These are phyloP conservation scores for Myxozyma neotropica DNA, from an alignment of 805 yeast genomes.

Conservation along the genomic window DNA sequence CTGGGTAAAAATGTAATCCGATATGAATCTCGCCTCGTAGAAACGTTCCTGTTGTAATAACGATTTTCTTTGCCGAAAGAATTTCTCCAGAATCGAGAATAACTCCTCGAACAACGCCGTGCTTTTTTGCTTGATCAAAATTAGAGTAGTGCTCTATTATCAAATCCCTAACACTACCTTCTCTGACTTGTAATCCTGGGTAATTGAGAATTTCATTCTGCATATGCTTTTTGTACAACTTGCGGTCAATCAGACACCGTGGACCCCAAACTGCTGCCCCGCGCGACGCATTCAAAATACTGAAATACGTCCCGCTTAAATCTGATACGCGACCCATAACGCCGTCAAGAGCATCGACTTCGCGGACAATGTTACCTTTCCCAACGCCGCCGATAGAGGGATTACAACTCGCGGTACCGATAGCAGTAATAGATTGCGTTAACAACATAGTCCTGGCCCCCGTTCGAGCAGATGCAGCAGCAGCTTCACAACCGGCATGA, in stretches of 20 bases:
- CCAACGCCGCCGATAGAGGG: constrained; percentile 99
- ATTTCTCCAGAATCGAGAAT: constrained; percentile 68
- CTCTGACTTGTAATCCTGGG: constrained; percentile 58
- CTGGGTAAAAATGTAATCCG: constrained; percentile 76
- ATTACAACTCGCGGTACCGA: constrained; percentile 95
- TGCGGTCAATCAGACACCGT: constrained; percentile 91
- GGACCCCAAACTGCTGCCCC: constrained; percentile 99
- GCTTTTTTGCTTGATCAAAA: constrained; percentile 18
- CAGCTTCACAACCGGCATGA: constrained; percentile 98
- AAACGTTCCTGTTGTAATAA: constrained; percentile 95
- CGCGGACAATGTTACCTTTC: constrained; percentile 87
- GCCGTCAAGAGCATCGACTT: constrained; percentile 96
- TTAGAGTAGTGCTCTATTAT: constrained; percentile 52
- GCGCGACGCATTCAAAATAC: constrained; percentile 77
- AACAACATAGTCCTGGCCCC: constrained; percentile 72
- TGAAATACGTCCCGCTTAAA: constrained; percentile 88
- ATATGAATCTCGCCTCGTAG: constrained; percentile 92
- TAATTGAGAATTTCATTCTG: constrained; percentile 58
- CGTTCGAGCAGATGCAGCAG: constrained; percentile 85
- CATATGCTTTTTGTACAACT: constrained; percentile 77
- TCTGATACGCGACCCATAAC: constrained; percentile 86
- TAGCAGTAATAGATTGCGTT: constrained; percentile 72
- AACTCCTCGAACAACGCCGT: constrained; percentile 60
- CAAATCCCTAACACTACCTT: constrained; percentile 84
- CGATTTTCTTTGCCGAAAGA: constrained; percentile 65